Percentiles rank a stretch among this genome's conserved stretches.
phyloP scores from a whole-genome alignment of 148 eudicot genomes.

The Fagopyrum tataricum region DNA sequence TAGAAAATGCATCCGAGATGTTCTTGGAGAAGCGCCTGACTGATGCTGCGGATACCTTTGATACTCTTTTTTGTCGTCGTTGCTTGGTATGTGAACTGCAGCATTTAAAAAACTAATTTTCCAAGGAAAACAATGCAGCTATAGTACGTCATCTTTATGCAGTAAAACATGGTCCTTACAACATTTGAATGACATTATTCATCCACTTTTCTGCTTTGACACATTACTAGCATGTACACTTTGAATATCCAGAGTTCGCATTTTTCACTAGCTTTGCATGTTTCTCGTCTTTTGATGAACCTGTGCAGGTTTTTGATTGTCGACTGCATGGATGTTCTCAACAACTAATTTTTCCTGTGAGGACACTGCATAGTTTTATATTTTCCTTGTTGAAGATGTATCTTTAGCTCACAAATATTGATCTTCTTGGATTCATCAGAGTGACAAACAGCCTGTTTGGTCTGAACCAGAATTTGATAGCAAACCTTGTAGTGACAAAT shows the following conservation, averaged over 20 bases:
- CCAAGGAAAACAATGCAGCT: background rate
- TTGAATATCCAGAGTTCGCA: background rate
- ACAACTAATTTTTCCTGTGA: conserved; percentile 55
- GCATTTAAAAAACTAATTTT: background rate
- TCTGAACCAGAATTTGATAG: conserved; percentile 50
- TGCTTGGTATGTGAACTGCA: conserved; percentile 63
- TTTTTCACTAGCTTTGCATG: background rate
- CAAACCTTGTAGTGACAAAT: conserved; percentile 79
- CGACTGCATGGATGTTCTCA: conserved; percentile 90
- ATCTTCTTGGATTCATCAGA: conserved; percentile 35
- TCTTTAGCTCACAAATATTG: conserved; percentile 9
- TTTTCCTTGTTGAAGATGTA: conserved; percentile 7
- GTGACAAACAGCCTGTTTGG: conserved; percentile 44
- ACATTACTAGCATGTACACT: background rate
- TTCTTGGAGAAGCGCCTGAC: conserved; percentile 58
- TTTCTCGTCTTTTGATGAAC: conserved; percentile 5
- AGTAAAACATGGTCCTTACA: background rate
- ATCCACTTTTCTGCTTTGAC: background rate
- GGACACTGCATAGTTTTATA: conserved; percentile 15
- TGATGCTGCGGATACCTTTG: conserved; percentile 79
- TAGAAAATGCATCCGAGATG: conserved; percentile 22
- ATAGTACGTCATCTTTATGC: background rate
- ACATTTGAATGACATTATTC: background rate
- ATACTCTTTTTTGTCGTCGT: conserved; percentile 89
- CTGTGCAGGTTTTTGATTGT: conserved; percentile 79